Evolutionary conservation across 176 grass and related monocot species (phyloP), one percentile per base, ranked within the genome.

Genomic region (Rhynchospora breviuscula): DNA sequence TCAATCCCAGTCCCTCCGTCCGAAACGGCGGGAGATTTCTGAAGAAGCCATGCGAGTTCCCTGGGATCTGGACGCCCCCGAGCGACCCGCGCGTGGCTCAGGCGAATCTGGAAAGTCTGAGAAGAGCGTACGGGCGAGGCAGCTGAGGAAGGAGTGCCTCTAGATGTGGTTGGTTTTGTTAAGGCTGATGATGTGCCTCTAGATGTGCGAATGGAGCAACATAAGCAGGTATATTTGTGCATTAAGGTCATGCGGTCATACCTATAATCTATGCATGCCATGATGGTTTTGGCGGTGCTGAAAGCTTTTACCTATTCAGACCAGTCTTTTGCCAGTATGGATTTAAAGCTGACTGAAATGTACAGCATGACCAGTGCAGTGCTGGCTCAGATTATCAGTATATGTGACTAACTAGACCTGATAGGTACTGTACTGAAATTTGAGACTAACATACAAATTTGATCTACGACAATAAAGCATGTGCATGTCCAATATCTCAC

Each of bases 121-220:
- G 90, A 65, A 88, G 93, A 81, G 84, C 85, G 3, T 98, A 94
- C 62, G 86, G 51, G 91, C 95, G 53, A 87, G 86, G 80, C 59
- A 88, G 79, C 82, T 93, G 23, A 91, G 93, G 21, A 72, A 45
- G 51, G 86, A 95, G 89, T 98, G n/a, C n/a, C n/a, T n/a, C n/a
- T n/a, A n/a, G n/a, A n/a, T n/a, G n/a, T n/a, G n/a, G n/a, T n/a
- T n/a, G n/a, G n/a, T n/a, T 97, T 87, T 81, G 94, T 87, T 0
- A 94, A 97, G 80, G 95, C 89, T 3, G 95, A 98, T 86, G 95
- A 98, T 87, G 95, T 98, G 4, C 95, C 95, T n/a, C 78, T 98
- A 57, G 83, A 84, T 77, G 87, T 98, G 81, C 53, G 95, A 86
- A 98, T 98, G 95, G 95, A 98, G 67, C 95, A 98, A 69, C 95